Base-by-base conservation (phyloP, 1,284 basidiomycete genomes). In the Phellopilus nigrolimitatus region DNA sequence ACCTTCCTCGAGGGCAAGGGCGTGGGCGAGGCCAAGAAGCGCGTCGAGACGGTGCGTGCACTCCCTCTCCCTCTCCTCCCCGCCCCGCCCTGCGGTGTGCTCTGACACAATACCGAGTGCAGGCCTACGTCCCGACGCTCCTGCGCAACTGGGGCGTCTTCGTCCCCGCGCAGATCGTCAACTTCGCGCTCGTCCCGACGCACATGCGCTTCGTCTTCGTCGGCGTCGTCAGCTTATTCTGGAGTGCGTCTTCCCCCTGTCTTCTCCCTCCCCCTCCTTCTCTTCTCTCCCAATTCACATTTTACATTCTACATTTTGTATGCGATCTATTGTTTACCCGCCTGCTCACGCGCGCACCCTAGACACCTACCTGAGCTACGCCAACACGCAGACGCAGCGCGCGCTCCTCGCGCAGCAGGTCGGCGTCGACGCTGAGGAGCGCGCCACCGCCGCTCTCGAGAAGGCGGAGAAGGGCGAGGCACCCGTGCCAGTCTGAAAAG, bases 171-270 rank as follows among this genome's bases (percentile, higher is more conserved):
- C 90, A 93, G 64, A 65, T 88, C 50, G 69, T 91, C 71, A 94
- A 94, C 70, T 93, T 93, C 61, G 71, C 81, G 10, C 21, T 93
- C 45, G 78, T 93, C 0, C 91, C 91, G 0, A 78, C 76, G 3
- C 90, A 92, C 60, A 71, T 91, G 49, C 80, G 90, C n/a, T 82
- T 93, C 54, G 73, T 86, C 6, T 73, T 86, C 17, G 78, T 91
- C 24, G 80, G 90, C 61, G 76, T 85, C 12, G 88, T 94, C 48
- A 86, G 84, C 54, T 72, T 94, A 48, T 88, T 91, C 69, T 93
- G 90, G 91, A 93, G 86, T 89, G 61, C 47, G 82, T 15, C 1
- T 9, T 38, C 27, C 7, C 21, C n/a, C 19, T 2, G 28, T 46
- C 49, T 45, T 27, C 41, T 30, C 36, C 58, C 58, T 61, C 45